Conservation (phyloP, 2,329 filamentous ascomycete species). For the Trichoderma sp. region DNA sequence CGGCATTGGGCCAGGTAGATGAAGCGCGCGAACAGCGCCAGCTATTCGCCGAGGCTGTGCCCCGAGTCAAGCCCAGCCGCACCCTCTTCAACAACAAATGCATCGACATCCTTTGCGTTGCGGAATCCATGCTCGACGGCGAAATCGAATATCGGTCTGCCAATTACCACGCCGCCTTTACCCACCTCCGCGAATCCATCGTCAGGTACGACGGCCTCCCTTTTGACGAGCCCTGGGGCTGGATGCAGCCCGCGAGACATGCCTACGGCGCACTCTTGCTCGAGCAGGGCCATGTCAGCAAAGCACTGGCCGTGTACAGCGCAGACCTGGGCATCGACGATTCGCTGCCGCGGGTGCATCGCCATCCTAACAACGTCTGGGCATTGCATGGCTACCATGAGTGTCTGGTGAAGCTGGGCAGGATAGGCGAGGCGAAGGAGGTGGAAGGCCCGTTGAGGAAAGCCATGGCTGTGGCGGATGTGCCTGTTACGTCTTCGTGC, state of each 20-base stretch:
- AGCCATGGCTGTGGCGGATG: conserved; percentile 61
- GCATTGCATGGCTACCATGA: conserved; percentile 74
- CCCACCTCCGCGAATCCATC: conserved; percentile 60
- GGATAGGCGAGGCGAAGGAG: conserved; percentile 44
- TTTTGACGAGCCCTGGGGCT: conserved; percentile 77
- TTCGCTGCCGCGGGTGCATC: conserved; percentile 64
- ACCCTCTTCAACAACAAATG: conserved; percentile 52
- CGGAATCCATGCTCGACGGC: conserved; percentile 70
- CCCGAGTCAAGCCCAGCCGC: conserved; percentile 60
- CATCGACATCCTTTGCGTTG: conserved; percentile 64
- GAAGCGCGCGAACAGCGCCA: conserved; percentile 58
- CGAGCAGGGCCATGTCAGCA: conserved; percentile 63
- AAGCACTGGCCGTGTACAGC: conserved; percentile 61
- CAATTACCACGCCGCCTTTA: conserved; percentile 62
- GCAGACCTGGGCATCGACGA: conserved; percentile 64
- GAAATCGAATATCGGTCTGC: conserved; percentile 72
- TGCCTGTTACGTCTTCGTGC: conserved; percentile 51
- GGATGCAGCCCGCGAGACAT: conserved; percentile 76
- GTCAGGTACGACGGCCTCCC: conserved; percentile 64
- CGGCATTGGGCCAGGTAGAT: conserved; percentile 58
- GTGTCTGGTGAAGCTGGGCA: conserved; percentile 60
- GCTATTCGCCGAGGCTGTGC: conserved; percentile 56
- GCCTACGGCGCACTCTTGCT: conserved; percentile 71
- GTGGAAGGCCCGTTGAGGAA: conserved; percentile 51
- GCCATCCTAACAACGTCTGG: conserved; percentile 77